A percentile compares a stretch with the other conserved stretches of the same genome.
phyloP scores from a whole-genome alignment of 2,329 filamentous ascomycete species.

The Septoria petroselini region DNA sequence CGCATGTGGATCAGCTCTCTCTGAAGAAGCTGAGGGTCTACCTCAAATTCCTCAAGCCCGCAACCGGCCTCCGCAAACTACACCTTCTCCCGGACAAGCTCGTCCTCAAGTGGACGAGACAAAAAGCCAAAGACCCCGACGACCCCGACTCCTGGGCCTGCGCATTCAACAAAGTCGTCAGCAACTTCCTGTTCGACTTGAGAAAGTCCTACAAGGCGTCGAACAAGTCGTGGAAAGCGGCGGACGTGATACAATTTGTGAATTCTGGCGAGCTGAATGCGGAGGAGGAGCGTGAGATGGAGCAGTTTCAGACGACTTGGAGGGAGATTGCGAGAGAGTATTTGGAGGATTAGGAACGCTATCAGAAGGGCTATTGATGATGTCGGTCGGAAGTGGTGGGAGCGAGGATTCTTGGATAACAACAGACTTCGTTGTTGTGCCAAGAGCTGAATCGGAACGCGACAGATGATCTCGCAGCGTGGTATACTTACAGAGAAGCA shows the following conservation, averaged over 20 bases:
- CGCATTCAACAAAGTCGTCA: neutral
- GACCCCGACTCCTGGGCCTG: constrained; percentile 3
- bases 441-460: too few relatives aligned
- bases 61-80: neutral
- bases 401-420: too few relatives aligned
- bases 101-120: neutral
- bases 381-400: too few relatives aligned
- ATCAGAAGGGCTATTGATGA: too few relatives aligned
- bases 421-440: too few relatives aligned
- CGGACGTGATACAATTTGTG: constrained; percentile 6
- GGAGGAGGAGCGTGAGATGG: too few relatives aligned
- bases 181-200: neutral
- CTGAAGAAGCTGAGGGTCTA: neutral
- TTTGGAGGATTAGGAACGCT: too few relatives aligned
- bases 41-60: neutral
- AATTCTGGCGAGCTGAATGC: too few relatives aligned
- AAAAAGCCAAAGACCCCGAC: neutral
- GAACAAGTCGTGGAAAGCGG: constrained; percentile 5
- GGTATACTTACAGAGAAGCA: too few relatives aligned
- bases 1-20: neutral
- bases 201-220: constrained; percentile 5
- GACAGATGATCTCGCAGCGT: too few relatives aligned
- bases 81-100: neutral
- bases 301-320: too few relatives aligned
- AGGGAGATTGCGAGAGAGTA: too few relatives aligned